Base-by-base conservation (phyloP, 75 land plant genomes). In the Ceratopteris richardii region DNA sequence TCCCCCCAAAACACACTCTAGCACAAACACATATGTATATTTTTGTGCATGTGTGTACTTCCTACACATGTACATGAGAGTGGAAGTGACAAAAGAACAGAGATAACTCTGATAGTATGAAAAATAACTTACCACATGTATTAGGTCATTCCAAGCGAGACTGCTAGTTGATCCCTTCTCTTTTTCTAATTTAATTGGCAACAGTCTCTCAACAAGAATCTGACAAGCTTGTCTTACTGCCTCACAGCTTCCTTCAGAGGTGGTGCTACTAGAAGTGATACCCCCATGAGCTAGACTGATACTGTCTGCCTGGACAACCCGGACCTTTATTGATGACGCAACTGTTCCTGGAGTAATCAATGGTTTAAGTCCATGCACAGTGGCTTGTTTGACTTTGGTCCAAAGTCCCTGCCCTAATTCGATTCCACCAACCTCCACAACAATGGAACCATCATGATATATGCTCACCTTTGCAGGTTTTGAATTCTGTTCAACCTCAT, bases 351-450 rank as follows among this genome's bases (percentile, higher is more conserved):
- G 75, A 40, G 60, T 47, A 55, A 69, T 56, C 31, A 89, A 65
- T 46, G 56, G 67, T 31, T 81, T 66, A 20, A 92, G 71, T 37
- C 75, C 83, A 80, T 71, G 85, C 21, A 86, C 82, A 25, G 89
- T 57, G 66, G 83, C 77, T 52, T 92, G 97, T 61, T 75, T 84
- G 9, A 80, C 97, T 69, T 92, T 92, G 7, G 97, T 92, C 80
- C 83, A 84, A 0, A 92, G 78, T 29, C 97, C 97, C 62, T 92
- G 97, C 0, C 97, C 97, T n/a, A 92, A 16, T 64, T 92, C 97
- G 37, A 88, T 74, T 6, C 97, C 97, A 20, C 94, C 86, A 54
- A 82, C 89, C 73, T 92, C 97, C 54, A 92, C 83, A 59, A 72
- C 84, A 74, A 92, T 44, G 12, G 97, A 88, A 0, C 86, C 86